Evolutionary conservation across 768 basidiomycete genomes (phyloP), one percentile per base, ranked within the genome.

Genomic region (Mycena amicta): DNA sequence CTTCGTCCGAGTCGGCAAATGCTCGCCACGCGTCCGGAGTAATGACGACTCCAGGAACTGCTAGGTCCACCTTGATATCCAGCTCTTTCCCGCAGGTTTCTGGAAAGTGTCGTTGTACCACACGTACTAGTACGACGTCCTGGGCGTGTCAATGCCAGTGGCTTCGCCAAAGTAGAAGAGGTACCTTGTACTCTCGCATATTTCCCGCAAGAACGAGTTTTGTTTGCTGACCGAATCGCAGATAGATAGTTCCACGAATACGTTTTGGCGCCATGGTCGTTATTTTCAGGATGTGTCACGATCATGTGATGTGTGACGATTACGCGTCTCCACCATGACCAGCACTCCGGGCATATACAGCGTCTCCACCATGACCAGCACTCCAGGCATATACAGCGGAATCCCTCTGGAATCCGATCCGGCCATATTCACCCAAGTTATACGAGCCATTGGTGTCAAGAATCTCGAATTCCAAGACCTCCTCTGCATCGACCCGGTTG

Each of bases 321-420:
- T n/a, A n/a, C n/a, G n/a, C n/a, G n/a, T n/a, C n/a, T n/a, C n/a
- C n/a, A n/a, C n/a, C n/a, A n/a, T n/a, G n/a, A n/a, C n/a, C n/a
- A n/a, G n/a, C n/a, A n/a, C n/a, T n/a, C n/a, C n/a, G n/a, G n/a
- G n/a, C n/a, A n/a, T n/a, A n/a, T n/a, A n/a, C n/a, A n/a, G n/a
- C n/a, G n/a, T n/a, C n/a, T n/a, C n/a, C n/a, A n/a, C n/a, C n/a
- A 37, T 37, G 33, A 37, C 11, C 33, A 49, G 47, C 27, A 49
- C 47, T 28, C 47, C 47, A 6, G 62, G 45, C 3, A 39, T 45
- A 3, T 64, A 57, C 53, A 47, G 50, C 30, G 55, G 55, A 5
- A 55, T 66, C 16, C 65, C 65, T 1, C 62, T 66, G 11, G 65
- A 66, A 49, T 66, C 65, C 0, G 62, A 66, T 30, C 65, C 65